phyloP scores from a whole-genome alignment of 108 stramenopile species.

The Nitzschia sp. region DNA sequence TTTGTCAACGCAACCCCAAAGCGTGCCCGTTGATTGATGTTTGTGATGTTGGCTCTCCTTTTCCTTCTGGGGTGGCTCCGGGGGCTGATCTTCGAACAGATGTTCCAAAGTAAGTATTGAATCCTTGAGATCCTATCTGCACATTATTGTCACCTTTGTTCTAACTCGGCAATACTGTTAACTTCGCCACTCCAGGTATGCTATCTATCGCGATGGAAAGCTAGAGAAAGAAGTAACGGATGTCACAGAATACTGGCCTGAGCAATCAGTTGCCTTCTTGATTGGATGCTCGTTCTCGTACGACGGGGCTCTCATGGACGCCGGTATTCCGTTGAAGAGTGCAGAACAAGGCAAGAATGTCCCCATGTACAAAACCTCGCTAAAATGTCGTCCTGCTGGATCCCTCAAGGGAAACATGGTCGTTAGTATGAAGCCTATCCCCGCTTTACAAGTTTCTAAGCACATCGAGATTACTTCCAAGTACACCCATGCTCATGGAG shows the following conservation, averaged over 20 bases:
- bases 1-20: constrained; percentile 88
- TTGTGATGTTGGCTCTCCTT: constrained; percentile 60
- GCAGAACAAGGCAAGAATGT: constrained; percentile 81
- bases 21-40: constrained; percentile 89
- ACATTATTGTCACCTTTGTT: too few relatives aligned
- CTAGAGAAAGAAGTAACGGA: constrained; percentile 61
- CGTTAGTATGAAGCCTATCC: constrained; percentile 90
- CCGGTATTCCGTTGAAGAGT: constrained; percentile 72
- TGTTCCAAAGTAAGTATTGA: constrained; percentile 67
- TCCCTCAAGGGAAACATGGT: constrained; percentile 75
- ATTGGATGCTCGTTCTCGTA: constrained; percentile 88
- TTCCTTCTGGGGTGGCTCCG: constrained; percentile 40
- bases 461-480: constrained; percentile 72
- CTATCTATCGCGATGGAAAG: constrained; percentile 75
- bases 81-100: constrained; percentile 73
- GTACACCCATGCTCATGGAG: constrained; percentile 87
- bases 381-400: constrained; percentile 69
- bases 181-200: constrained; percentile 44
- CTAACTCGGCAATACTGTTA: too few relatives aligned
- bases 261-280: constrained; percentile 78
- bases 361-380: constrained; percentile 86
- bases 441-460: constrained; percentile 60
- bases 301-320: constrained; percentile 75
- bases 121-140: too few relatives aligned
- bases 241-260: constrained; percentile 70